A percentile compares a stretch with the other conserved stretches of the same genome.
These are phyloP conservation scores for Lachancea quebecensis DNA, from an alignment of 805 yeast species.

Conservation along the genomic window DNA sequence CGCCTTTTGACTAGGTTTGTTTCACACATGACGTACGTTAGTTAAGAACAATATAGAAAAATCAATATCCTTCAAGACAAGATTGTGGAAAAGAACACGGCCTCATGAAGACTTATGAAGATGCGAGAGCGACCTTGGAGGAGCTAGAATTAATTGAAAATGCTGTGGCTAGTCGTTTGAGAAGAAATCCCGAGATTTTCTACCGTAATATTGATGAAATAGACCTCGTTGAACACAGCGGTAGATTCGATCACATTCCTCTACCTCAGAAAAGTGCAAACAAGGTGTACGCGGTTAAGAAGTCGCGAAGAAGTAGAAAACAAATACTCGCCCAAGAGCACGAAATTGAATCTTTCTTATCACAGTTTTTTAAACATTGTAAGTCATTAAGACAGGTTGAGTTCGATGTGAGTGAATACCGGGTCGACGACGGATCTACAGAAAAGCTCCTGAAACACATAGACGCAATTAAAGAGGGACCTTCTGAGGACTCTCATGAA, in stretches of 20 bases:
- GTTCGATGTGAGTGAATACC: slow-evolving; percentile 20
- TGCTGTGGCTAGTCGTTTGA: slow-evolving; percentile 56
- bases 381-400: not conserved
- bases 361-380: slow-evolving; percentile 34
- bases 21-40: no score
- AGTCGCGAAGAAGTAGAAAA: slow-evolving; percentile 38
- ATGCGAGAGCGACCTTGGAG: slow-evolving; percentile 38
- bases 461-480: not conserved
- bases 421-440: slow-evolving; percentile 35
- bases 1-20: no score
- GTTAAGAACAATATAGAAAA: no score
- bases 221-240: slow-evolving; percentile 5
- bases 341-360: slow-evolving; percentile 50
- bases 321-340: slow-evolving; percentile 58
- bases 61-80: not conserved
- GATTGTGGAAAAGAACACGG: not conserved
- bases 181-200: slow-evolving; percentile 52
- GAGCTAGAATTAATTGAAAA: slow-evolving; percentile 68
- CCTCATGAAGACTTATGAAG: slow-evolving; percentile 25
- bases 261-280: slow-evolving; percentile 15
- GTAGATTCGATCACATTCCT: slow-evolving; percentile 17
- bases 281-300: slow-evolving; percentile 28
- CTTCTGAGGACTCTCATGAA: slow-evolving; percentile 21
- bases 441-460: slow-evolving; percentile 22
- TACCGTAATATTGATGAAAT: slow-evolving; percentile 25